phyloP scores from a whole-genome alignment of 1,284 basidiomycete genomes.

The Ceratobasidium sp. region DNA sequence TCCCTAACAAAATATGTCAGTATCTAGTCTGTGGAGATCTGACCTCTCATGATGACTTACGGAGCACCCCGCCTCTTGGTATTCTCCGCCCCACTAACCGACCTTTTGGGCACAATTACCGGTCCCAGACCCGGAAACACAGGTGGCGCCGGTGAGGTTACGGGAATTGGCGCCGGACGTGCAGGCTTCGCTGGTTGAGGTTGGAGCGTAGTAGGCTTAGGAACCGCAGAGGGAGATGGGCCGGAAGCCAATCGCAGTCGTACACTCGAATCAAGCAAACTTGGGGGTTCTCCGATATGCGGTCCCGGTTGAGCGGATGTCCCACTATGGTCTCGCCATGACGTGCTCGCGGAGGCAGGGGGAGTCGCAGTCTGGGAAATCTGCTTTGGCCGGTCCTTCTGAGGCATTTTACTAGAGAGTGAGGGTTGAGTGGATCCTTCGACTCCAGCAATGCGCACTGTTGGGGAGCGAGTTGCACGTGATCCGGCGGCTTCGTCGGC shows the following conservation, averaged over 20 bases:
- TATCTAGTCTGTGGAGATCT: not conserved
- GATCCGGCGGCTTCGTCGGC: slow-evolving; percentile 69
- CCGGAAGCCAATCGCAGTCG: slow-evolving; percentile 6
- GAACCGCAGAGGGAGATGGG: slow-evolving; percentile 38
- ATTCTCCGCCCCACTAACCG: slow-evolving; percentile 49
- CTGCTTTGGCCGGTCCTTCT: slow-evolving; percentile 41
- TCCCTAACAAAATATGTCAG: slow-evolving; percentile 53
- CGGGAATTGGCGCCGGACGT: slow-evolving; percentile 34
- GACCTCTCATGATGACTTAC: slow-evolving; percentile 57
- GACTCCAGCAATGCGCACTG: slow-evolving; percentile 48
- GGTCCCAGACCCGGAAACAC: slow-evolving; percentile 55
- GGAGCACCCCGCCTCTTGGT: slow-evolving; percentile 54
- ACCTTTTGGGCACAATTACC: slow-evolving; percentile 53
- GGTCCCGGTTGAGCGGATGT: slow-evolving; percentile 4
- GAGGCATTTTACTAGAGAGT: slow-evolving; percentile 40
- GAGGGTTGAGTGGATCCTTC: slow-evolving; percentile 11
- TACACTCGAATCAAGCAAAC: slow-evolving; percentile 12
- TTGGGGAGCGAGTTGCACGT: slow-evolving; percentile 38
- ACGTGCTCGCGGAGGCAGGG: slow-evolving; percentile 31
- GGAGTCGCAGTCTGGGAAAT: slow-evolving; percentile 31
- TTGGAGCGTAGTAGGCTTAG: not conserved
- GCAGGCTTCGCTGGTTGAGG: slow-evolving; percentile 49
- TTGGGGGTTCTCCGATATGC: slow-evolving; percentile 27
- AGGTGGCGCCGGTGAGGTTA: slow-evolving; percentile 51
- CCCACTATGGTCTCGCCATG: slow-evolving; percentile 27